Evolutionary conservation across 2,329 filamentous ascomycete genomes (phyloP).

Genomic region (Graphilbum fragrans): DNA sequence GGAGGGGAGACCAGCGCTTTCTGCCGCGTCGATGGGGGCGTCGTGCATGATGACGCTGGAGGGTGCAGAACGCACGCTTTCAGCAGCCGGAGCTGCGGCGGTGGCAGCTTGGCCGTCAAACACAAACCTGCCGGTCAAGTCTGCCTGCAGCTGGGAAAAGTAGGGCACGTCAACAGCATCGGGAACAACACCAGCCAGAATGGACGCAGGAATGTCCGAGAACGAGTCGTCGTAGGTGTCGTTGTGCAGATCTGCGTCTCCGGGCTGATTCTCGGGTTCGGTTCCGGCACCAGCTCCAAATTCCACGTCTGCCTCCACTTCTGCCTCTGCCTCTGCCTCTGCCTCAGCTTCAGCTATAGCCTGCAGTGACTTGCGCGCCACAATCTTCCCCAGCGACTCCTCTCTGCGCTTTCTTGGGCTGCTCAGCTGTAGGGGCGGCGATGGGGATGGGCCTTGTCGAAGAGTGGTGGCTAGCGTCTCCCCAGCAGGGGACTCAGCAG

Average conservation of each 20-base stretch:
- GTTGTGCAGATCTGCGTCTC: background rate
- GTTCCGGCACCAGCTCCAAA: background rate
- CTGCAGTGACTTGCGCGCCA: slow-evolving; percentile 8
- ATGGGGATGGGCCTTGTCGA: background rate
- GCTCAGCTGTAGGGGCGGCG: background rate
- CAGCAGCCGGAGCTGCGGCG: background rate
- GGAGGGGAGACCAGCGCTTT: too few relatives aligned
- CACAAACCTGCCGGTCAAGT: slow-evolving; percentile 5
- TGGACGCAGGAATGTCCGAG: slow-evolving; percentile 39
- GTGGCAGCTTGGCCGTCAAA: background rate
- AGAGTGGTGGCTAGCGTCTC: too few relatives aligned
- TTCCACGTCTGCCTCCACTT: background rate
- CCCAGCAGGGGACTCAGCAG: too few relatives aligned
- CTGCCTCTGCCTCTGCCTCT: background rate
- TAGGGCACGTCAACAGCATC: slow-evolving; percentile 12
- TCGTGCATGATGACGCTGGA: too few relatives aligned
- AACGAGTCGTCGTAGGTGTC: slow-evolving; percentile 40
- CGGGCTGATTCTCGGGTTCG: too few relatives aligned
- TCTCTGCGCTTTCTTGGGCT: slow-evolving; percentile 5
- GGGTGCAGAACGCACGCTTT: too few relatives aligned
- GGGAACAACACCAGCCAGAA: slow-evolving; percentile 36
- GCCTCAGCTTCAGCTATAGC: too few relatives aligned
- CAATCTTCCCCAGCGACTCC: slow-evolving; percentile 6
- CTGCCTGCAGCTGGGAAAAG: slow-evolving; percentile 8
- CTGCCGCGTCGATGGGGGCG: too few relatives aligned